Conservation (phyloP, 2,329 filamentous ascomycete genomes). For the Stachybotrys chlorohalonatus region DNA sequence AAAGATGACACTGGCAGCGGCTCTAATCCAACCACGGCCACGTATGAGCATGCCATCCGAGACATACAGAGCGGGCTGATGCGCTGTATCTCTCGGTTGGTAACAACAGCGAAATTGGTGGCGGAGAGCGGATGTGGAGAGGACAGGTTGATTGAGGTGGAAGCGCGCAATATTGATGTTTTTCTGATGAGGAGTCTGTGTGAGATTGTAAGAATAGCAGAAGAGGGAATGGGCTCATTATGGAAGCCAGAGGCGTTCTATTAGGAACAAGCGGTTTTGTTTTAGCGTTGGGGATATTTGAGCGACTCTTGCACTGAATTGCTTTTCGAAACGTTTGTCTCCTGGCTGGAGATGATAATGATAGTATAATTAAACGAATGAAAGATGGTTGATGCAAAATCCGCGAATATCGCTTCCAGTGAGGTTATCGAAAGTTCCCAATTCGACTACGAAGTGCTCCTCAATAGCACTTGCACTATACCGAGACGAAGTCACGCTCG, state of each 20-base stretch:
- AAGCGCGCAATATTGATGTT: slow-evolving; percentile 22
- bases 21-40: slow-evolving; percentile 8
- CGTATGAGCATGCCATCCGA: slow-evolving; percentile 25
- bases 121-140: slow-evolving; percentile 17
- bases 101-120: slow-evolving; percentile 36
- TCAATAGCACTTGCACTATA: no score
- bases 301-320: no score
- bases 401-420: no score
- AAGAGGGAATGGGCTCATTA: slow-evolving; percentile 13
- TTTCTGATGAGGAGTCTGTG: slow-evolving; percentile 31
- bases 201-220: slow-evolving; percentile 30
- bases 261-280: neutral
- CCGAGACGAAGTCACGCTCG: no score
- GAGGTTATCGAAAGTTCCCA: no score
- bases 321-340: no score
- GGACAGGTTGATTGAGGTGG: slow-evolving; percentile 19
- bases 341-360: no score
- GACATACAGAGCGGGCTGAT: slow-evolving; percentile 40
- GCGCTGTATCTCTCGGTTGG: slow-evolving; percentile 40
- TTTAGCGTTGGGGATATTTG: no score
- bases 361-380: no score
- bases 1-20: slow-evolving; percentile 15
- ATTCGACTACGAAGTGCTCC: no score
- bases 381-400: no score
- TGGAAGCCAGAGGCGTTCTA: neutral